These are phyloP conservation scores for Calocybe indica DNA, from an alignment of 768 basidiomycete genomes.

Conservation along the genomic window DNA sequence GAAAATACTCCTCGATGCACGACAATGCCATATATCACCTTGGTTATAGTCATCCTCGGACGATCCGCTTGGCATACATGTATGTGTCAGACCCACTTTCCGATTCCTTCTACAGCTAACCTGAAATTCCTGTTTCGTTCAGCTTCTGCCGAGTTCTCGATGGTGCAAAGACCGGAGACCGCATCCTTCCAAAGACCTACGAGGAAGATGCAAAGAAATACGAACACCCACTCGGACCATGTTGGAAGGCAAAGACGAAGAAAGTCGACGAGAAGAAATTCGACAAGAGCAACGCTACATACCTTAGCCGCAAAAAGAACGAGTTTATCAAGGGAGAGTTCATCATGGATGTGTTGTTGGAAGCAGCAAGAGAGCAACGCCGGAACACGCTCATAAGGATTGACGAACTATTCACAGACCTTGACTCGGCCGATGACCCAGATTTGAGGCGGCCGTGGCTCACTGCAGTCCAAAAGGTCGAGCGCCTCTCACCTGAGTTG, in stretches of 20 bases:
- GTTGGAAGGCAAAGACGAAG: slow-evolving; percentile 14
- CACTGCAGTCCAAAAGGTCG: slow-evolving; percentile 19
- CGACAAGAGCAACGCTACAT: slow-evolving; percentile 5
- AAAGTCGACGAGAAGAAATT: neutral
- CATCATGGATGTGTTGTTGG: slow-evolving; percentile 23
- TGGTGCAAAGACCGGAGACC: slow-evolving; percentile 53
- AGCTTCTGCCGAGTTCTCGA: slow-evolving; percentile 54
- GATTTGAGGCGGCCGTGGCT: slow-evolving; percentile 31
- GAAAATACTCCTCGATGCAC: slow-evolving; percentile 51
- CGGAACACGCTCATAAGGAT: slow-evolving; percentile 9
- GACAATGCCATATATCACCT: slow-evolving; percentile 45
- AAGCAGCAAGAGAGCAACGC: slow-evolving; percentile 8
- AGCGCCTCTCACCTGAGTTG: slow-evolving; percentile 7
- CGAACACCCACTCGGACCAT: slow-evolving; percentile 10
- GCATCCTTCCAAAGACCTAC: slow-evolving; percentile 28
- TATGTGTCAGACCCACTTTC: slow-evolving; percentile 6
- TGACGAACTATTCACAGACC: slow-evolving; percentile 14
- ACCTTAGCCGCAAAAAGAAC: slow-evolving; percentile 9
- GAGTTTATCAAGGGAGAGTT: slow-evolving; percentile 12
- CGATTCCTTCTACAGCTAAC: neutral
- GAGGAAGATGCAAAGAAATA: slow-evolving; percentile 19
- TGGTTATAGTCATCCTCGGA: slow-evolving; percentile 45
- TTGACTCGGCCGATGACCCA: slow-evolving; percentile 11
- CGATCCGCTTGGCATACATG: slow-evolving; percentile 51
- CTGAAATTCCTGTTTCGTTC: neutral